A percentile compares a stretch with the other conserved stretches of the same genome.
These are phyloP conservation scores for Kwoniella dejecticola DNA, from an alignment of 768 basidiomycete genomes.

Conservation along the genomic window DNA sequence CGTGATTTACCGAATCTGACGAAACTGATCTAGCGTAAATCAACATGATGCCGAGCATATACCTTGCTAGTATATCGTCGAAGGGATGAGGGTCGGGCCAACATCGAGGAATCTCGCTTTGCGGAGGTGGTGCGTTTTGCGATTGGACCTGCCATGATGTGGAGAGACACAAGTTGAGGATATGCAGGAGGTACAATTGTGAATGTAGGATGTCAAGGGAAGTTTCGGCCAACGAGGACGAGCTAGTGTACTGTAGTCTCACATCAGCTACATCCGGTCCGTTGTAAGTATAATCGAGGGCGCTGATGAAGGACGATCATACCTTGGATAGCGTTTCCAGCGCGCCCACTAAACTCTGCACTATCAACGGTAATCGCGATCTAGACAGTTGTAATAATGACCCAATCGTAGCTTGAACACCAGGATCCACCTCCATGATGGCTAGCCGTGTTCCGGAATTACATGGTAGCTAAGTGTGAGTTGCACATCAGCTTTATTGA, in stretches of 20 bases:
- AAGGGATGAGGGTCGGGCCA: slow-evolving; percentile 71
- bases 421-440: slow-evolving; percentile 72
- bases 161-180: slow-evolving; percentile 74
- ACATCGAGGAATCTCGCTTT: slow-evolving; percentile 54
- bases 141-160: slow-evolving; percentile 69
- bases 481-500: too few species aligned
- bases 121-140: slow-evolving; percentile 55
- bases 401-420: slow-evolving; percentile 73
- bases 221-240: slow-evolving; percentile 44
- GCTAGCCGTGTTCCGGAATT: slow-evolving; percentile 76
- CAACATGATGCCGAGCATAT: slow-evolving; percentile 78
- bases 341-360: slow-evolving; percentile 72
- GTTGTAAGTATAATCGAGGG: slow-evolving; percentile 2
- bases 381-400: slow-evolving; percentile 76
- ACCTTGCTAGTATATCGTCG: slow-evolving; percentile 78
- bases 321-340: slow-evolving; percentile 79
- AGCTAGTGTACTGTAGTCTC: slow-evolving; percentile 25
- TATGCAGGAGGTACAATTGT: slow-evolving; percentile 80
- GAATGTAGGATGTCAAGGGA: slow-evolving; percentile 78
- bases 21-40: slow-evolving; percentile 76
- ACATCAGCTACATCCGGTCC: slow-evolving; percentile 24
- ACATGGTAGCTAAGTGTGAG: slow-evolving; percentile 76
- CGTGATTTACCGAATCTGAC: slow-evolving; percentile 24
- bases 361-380: slow-evolving; percentile 77
- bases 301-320: slow-evolving; percentile 17